Evolutionary conservation across 2,329 filamentous ascomycete species (phyloP).

Genomic region (Aspergillus niger): DNA sequence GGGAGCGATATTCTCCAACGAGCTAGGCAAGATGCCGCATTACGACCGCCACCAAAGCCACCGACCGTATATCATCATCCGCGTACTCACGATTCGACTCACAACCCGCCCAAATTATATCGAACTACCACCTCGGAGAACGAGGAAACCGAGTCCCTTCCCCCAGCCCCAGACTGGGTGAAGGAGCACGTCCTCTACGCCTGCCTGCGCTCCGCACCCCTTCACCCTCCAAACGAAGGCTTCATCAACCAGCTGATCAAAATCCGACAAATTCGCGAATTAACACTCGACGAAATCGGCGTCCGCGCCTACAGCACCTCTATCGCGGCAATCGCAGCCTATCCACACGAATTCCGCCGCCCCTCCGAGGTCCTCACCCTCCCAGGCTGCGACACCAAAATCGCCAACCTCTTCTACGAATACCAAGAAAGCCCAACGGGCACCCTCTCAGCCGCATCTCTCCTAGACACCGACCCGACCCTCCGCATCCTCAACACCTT

Average conservation of each 20-base stretch:
- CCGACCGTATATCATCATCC: constrained; percentile 23
- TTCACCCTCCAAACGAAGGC: constrained; percentile 67
- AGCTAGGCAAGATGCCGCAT: constrained; percentile 52
- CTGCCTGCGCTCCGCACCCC: constrained; percentile 75
- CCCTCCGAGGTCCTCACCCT: constrained; percentile 54
- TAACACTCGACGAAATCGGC: constrained; percentile 75
- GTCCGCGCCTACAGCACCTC: constrained; percentile 84
- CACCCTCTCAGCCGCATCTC: constrained; percentile 63
- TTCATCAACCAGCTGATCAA: constrained; percentile 76
- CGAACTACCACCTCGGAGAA: constrained; percentile 78
- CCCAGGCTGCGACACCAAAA: constrained; percentile 80
- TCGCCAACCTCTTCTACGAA: constrained; percentile 75
- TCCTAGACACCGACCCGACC: constrained; percentile 64
- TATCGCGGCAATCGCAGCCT: constrained; percentile 81
- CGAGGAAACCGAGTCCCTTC: constrained; percentile 61
- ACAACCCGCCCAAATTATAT: constrained; percentile 52
- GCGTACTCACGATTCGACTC: constrained; percentile 22
- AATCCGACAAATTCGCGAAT: constrained; percentile 69
- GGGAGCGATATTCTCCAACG: constrained; percentile 52
- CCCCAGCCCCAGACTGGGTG: constrained; percentile 70
- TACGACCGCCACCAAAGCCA: constrained; percentile 3
- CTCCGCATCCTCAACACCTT: constrained; percentile 69
- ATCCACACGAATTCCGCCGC: constrained; percentile 62
- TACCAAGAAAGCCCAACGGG: constrained; percentile 63
- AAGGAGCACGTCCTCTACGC: constrained; percentile 67